Base-by-base conservation (phyloP, 768 basidiomycete genomes). In the Dendrothele bispora region DNA sequence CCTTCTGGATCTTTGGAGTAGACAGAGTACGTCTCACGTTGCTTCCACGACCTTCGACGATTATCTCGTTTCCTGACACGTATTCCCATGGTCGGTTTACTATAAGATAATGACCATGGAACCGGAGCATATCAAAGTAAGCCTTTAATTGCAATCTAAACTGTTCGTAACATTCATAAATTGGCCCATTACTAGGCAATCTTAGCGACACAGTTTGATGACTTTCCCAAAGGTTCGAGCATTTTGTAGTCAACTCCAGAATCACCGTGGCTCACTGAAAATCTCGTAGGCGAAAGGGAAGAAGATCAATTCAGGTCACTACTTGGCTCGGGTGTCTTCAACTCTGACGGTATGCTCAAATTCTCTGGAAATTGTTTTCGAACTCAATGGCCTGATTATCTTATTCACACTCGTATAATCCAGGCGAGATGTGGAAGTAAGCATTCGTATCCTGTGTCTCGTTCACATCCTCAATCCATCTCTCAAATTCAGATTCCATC, bases 391-490 rank as follows among this genome's bases (percentile, higher is more conserved):
- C 7, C 36, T 37, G 36, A 37, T 15, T 37, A 37, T 14, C 27
- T 22, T 1, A 30, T 21, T 52, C 27, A 32, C 41, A 4, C 32
- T 11, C 8, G n/a, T 7, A 15, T 49, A 22, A 25, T 42, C 5
- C 32, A 77, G 77, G 75, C 15, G 79, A 80, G 2, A 71, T 73
- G 62, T 84, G 82, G 82, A 84, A 82, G 74, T 82, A 44, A 49
- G 48, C 35, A 64, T 52, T 20, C n/a, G n/a, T n/a, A n/a, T n/a
- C n/a, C n/a, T n/a, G 32, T 34, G 7, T 18, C 24, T 14, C n/a
- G 12, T 41, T 17, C 24, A 12, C 1, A 3, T 10, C 17, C 30
- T 15, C 7, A 32, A 7, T 22, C 32, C 20, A 32, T 15, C 37
- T 15, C 30, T 18, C 20, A 1, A 15, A 14, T 7, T 38, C 7